Evolutionary conservation across 192 early-diverging fungal genomes (phyloP), one percentile per base, ranked within the genome.

Genomic region (Entomortierella parvispora): DNA sequence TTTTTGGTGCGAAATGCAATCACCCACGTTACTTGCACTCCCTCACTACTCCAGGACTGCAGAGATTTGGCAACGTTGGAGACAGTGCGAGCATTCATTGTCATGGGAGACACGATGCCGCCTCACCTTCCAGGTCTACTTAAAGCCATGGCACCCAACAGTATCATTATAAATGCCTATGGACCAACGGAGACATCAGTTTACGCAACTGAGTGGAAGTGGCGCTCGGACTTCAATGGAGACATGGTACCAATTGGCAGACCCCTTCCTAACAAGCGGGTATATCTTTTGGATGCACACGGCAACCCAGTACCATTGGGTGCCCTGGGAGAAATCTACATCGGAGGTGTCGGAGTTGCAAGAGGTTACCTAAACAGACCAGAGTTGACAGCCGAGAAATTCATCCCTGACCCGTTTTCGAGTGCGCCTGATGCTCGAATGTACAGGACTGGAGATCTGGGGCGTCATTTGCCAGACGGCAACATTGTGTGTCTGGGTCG

Each of bases 401-500:
- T 84, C 22, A 18, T 84, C 42, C 56, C 55, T 25, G 79, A 84
- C 45, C 80, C 80, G 3, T 84, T 82, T 34, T 49, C 42, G 20
- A 29, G 26, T 5, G 68, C 28, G 29, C 17, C 44, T 5, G 40
- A 34, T 10, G 68, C 68, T 6, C 52, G 77, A 6, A 59, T 83
- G 50, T 83, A 80, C 53, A 65, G 37, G 29, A 60, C 77, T n/a
- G 81, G 81, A 18, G 81, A 83, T 33, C 50, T 69, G 5, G 76
- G 25, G 0, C 44, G 55, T 6, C 61, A 59, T 26, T 56, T 79
- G 10, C 70, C 65, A 29, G 58, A 68, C 15, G 81, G 81, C 8
- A 60, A 66, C 23, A 11, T 83, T 2, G 57, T 63, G 1, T 71
- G 33, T 26, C 10, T 86, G 1, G 81, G 81, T 6, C 70, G 81